A percentile compares a stretch with the other conserved stretches of the same genome.
phyloP scores from a whole-genome alignment of 768 basidiomycete genomes.

The Coprinellus micaceus region DNA sequence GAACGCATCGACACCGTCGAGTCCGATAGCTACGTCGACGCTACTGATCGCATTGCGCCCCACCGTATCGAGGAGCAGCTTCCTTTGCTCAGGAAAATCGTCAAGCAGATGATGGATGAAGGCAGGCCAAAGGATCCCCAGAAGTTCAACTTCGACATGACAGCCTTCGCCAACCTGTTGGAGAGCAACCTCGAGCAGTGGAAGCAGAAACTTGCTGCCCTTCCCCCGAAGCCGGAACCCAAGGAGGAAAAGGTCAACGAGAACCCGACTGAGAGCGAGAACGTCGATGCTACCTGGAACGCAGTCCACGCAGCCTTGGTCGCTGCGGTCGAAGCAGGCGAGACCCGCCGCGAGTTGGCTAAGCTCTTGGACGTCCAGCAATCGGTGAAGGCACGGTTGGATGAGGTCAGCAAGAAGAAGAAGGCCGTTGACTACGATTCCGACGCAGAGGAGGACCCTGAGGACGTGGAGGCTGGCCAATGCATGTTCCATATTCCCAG shows the following conservation, averaged over 20 bases:
- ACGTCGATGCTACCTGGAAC: not conserved
- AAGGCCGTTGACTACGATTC: not conserved
- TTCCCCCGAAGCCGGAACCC: not conserved
- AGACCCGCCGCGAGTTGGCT: slow-evolving; percentile 4
- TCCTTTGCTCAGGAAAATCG: slow-evolving; percentile 6
- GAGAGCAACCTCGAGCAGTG: slow-evolving; percentile 9
- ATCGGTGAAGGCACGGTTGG: slow-evolving; percentile 10
- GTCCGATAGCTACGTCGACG: not conserved
- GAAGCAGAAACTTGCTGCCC: not conserved
- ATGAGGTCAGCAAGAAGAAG: not conserved
- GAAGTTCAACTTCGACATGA: slow-evolving; percentile 3
- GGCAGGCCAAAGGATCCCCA: not conserved
- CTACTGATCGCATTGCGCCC: not conserved
- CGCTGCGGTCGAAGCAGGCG: not conserved
- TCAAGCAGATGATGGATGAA: slow-evolving; percentile 7
- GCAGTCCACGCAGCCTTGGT: not conserved
- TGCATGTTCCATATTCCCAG: not conserved
- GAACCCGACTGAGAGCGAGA: not conserved
- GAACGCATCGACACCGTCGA: not conserved
- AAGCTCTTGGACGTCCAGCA: slow-evolving; percentile 15
- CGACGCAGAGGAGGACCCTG: slow-evolving; percentile 5
- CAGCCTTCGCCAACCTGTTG: slow-evolving; percentile 4
- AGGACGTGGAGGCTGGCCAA: not conserved
- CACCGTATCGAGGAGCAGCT: slow-evolving; percentile 10
- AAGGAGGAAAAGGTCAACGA: not conserved